Base-by-base conservation (phyloP, 371 early-diverging fungal genomes). In the Conidiobolus incongruus region DNA sequence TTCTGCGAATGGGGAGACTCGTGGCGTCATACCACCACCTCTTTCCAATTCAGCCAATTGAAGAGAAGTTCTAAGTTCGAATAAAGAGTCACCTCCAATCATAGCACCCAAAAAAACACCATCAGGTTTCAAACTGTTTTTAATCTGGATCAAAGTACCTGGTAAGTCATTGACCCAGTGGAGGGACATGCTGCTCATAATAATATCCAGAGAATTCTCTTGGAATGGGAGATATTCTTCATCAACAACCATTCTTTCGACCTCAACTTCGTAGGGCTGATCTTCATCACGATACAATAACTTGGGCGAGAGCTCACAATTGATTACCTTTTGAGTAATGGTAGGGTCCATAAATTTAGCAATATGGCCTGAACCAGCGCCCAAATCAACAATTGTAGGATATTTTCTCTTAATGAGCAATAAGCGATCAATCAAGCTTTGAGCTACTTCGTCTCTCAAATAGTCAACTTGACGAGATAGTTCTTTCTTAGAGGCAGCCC, bases 111-210 rank as follows among this genome's bases (percentile, higher is more conserved):
- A n/a, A n/a, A n/a, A n/a, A n/a, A n/a, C n/a, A n/a, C n/a, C n/a
- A n/a, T n/a, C n/a, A n/a, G n/a, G n/a, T n/a, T n/a, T n/a, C n/a
- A n/a, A n/a, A n/a, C n/a, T n/a, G n/a, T 68, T 66, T 23, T 70
- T 73, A 19, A 83, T 68, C 55, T 89, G 86, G 16, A 83, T 83
- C 52, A 93, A 57, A 33, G 83, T 61, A 58, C 83, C 91, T 19
- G 87, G 88, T 34, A 94, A 64, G 57, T 94, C 93, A 48, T 94
- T 94, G 36, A 90, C 75, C 95, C 95, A 94, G 54, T 94, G 91
- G 62, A 92, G 55, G 0, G 81, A 72, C 47, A 93, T 43, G 43
- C 73, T 79, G 55, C 82, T 82, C 28, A 94, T 62, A 10, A 89
- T 75, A 2, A 81, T 81, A 29, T 93, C 91, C 41, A 89, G 54